Conservation (phyloP, 371 early-diverging fungal genomes). For the Scutellospora calospora region DNA sequence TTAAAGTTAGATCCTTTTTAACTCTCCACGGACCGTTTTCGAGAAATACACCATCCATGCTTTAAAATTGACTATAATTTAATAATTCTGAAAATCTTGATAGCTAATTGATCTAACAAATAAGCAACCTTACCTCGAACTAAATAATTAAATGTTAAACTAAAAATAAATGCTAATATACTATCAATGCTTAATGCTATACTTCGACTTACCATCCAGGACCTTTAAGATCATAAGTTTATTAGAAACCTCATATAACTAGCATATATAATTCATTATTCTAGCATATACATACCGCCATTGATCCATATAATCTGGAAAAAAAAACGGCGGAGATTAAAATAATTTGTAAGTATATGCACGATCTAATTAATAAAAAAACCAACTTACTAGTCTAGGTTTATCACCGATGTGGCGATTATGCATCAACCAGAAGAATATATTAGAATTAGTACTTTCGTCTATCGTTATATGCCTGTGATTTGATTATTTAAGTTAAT, state of each 20-base stretch:
- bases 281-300: slow-evolving; percentile 63
- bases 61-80: slow-evolving; percentile 49
- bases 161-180: no score
- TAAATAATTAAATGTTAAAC: slow-evolving; percentile 20
- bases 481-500: background rate
- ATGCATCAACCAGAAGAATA: slow-evolving; percentile 68
- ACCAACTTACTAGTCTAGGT: slow-evolving; percentile 52
- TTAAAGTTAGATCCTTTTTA: slow-evolving; percentile 51
- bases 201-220: slow-evolving; percentile 50
- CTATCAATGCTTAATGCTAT: no score
- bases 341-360: background rate
- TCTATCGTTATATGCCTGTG: slow-evolving; percentile 60
- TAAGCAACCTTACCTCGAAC: slow-evolving; percentile 50
- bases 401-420: slow-evolving; percentile 48
- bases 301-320: slow-evolving; percentile 84
- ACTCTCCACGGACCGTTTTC: slow-evolving; percentile 85
- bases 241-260: background rate
- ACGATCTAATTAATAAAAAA: background rate
- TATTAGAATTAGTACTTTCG: slow-evolving; percentile 53
- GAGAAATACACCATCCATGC: slow-evolving; percentile 88
- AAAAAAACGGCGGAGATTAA: background rate
- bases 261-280: background rate
- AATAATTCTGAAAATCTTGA: background rate
- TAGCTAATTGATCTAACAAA: background rate
- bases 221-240: slow-evolving; percentile 9